A percentile compares a stretch with the other conserved stretches of the same genome.
Conservation (phyloP, 2,329 filamentous ascomycete species). For the Tolypocladium nubicola region DNA sequence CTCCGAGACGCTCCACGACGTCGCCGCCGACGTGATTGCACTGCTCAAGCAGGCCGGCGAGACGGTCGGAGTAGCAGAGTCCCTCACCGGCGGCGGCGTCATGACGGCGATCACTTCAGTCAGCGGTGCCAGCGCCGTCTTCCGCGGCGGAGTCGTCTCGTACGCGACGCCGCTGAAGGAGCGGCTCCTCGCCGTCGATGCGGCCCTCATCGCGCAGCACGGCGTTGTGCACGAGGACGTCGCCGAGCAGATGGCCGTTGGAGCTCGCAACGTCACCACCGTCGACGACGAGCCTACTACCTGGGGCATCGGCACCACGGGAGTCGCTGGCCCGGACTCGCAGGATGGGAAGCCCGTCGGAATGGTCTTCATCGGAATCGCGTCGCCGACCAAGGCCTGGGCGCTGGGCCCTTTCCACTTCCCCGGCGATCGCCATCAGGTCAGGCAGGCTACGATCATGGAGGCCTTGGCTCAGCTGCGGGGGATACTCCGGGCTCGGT, state of each 20-base stretch:
- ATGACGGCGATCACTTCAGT: slow-evolving; percentile 20
- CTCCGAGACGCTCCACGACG: background rate
- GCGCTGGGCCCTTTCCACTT: background rate
- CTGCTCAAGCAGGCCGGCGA: slow-evolving; percentile 7
- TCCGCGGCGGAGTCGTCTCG: slow-evolving; percentile 22
- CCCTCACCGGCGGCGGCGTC: slow-evolving; percentile 19
- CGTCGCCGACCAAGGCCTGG: background rate
- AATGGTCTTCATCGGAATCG: background rate
- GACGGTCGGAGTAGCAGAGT: slow-evolving; percentile 19
- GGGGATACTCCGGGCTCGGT: background rate
- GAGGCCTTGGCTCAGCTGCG: background rate
- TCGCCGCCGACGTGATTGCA: background rate
- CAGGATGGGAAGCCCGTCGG: background rate
- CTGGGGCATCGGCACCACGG: background rate
- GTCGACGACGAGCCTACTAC: background rate
- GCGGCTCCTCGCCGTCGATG: slow-evolving; percentile 9
- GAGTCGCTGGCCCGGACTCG: background rate
- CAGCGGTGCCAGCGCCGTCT: slow-evolving; percentile 17
- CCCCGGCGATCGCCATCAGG: background rate
- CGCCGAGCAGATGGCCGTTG: background rate
- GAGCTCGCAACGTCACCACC: background rate
- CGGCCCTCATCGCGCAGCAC: background rate
- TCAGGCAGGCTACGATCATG: background rate
- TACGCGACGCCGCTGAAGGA: slow-evolving; percentile 19
- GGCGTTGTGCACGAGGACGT: background rate